These are phyloP conservation scores for Phytophthora pisi DNA, from an alignment of 352 stramenopile genomes.

Conservation along the genomic window DNA sequence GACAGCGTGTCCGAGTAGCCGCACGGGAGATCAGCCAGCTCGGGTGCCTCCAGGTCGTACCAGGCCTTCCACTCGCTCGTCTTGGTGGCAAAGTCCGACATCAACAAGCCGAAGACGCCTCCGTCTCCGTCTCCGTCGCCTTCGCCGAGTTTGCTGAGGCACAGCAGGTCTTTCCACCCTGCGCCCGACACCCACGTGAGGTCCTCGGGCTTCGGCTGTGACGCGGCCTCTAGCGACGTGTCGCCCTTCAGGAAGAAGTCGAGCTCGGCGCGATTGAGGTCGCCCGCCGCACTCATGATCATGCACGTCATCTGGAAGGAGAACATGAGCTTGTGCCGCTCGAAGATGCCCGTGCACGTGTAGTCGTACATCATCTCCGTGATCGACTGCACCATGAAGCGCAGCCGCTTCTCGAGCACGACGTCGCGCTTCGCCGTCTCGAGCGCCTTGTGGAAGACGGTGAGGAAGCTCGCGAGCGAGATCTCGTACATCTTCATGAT, in stretches of 20 bases:
- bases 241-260: conserved; percentile 97
- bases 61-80: conserved; percentile 88
- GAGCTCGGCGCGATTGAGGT: conserved; percentile 88
- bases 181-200: conserved; percentile 86
- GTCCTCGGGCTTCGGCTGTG: conserved; percentile 69
- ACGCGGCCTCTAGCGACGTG: conserved; percentile 88
- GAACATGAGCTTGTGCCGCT: conserved; percentile 98
- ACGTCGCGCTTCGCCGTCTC: conserved; percentile 92
- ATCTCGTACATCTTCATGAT: conserved; percentile 98
- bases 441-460: conserved; percentile 91
- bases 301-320: conserved; percentile 97
- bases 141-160: conserved; percentile 61
- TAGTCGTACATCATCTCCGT: conserved; percentile 97
- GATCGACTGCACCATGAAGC: conserved; percentile 90
- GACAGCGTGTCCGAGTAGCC: conserved; percentile 80
- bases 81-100: conserved; percentile 59
- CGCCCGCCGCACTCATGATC: conserved; percentile 89
- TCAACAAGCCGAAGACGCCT: conserved; percentile 64
- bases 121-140: conserved; percentile 29
- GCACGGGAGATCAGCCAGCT: conserved; percentile 83
- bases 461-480: conserved; percentile 92
- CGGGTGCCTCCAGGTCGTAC: conserved; percentile 94
- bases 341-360: conserved; percentile 96
- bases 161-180: conserved; percentile 95
- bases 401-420: conserved; percentile 88